phyloP scores from a whole-genome alignment of 371 early-diverging fungal genomes.

The Conidiobolus incongruus region DNA sequence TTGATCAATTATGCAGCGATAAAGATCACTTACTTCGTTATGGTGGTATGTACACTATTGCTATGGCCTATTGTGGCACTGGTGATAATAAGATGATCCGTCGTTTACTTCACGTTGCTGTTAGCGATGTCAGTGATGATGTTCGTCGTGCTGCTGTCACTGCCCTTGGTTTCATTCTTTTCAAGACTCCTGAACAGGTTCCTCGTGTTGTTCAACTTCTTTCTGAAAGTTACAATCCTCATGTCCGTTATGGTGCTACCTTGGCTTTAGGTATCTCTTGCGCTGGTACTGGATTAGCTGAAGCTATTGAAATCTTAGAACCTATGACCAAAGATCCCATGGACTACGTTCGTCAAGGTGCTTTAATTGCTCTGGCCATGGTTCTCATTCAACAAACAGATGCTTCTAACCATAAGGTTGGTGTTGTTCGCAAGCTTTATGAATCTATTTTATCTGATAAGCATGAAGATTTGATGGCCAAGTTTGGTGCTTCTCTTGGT shows the following conservation, averaged over 20 bases:
- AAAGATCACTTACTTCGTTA: conserved; percentile 90
- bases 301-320: conserved; percentile 89
- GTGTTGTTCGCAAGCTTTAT: conserved; percentile 53
- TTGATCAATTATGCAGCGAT: conserved; percentile 60
- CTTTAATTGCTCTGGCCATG: conserved; percentile 94
- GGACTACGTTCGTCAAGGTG: conserved; percentile 97
- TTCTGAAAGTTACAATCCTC: conserved; percentile 94
- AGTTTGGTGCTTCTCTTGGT: conserved; percentile 94
- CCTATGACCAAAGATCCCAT: conserved; percentile 94
- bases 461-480: conserved; percentile 82
- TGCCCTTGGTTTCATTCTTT: conserved; percentile 86
- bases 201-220: conserved; percentile 92
- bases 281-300: conserved; percentile 81
- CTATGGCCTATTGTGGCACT: conserved; percentile 95
- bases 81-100: conserved; percentile 90
- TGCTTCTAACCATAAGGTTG: conserved; percentile 32
- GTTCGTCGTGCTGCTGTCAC: conserved; percentile 96
- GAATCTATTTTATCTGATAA: conserved; percentile 80
- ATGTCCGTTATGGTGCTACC: conserved; percentile 94
- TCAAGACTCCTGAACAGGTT: conserved; percentile 77
- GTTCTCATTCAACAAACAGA: conserved; percentile 93
- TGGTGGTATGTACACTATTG: conserved; percentile 89
- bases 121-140: conserved; percentile 96
- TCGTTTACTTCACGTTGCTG: conserved; percentile 85
- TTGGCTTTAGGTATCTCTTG: conserved; percentile 96